Evolutionary conservation across 164 flowering plant genomes (phyloP).

Genomic region (Kalanchoe fedtschenkoi): DNA sequence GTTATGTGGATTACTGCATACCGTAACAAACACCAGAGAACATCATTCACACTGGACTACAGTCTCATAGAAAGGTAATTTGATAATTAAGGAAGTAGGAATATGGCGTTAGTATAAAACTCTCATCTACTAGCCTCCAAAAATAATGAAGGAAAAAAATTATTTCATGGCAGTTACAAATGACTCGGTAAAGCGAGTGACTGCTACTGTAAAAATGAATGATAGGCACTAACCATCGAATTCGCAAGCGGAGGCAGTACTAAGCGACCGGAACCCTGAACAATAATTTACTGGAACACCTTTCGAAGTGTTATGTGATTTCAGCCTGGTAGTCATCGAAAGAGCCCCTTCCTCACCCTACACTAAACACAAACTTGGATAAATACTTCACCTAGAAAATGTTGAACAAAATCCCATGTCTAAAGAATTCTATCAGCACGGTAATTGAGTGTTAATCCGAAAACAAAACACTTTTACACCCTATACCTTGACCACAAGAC

Average conservation of each 20-base stretch:
- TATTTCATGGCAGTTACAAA: too few species aligned
- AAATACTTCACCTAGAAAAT: background rate
- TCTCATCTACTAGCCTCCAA: too few species aligned
- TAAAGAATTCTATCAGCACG: background rate
- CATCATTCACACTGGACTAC: too few species aligned
- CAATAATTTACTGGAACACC: slow-evolving; percentile 96
- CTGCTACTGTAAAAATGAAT: background rate
- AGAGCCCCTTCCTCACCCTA: slow-evolving; percentile 99
- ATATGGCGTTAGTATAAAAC: too few species aligned
- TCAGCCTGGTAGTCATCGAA: slow-evolving; percentile 82
- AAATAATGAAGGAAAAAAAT: too few species aligned
- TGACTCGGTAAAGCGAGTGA: too few species aligned
- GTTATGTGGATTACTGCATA: too few species aligned
- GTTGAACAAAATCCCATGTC: background rate
- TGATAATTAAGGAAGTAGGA: too few species aligned
- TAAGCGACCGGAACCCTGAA: slow-evolving; percentile 77
- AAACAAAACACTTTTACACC: background rate
- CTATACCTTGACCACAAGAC: slow-evolving; percentile 87
- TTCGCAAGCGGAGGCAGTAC: slow-evolving; percentile 30
- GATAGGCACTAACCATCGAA: slow-evolving; percentile 49
- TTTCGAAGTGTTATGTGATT: slow-evolving; percentile 50
- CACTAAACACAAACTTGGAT: slow-evolving; percentile 9
- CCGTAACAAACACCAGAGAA: too few species aligned
- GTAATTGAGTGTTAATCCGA: background rate
- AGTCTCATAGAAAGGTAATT: too few species aligned